Evolutionary conservation across 768 basidiomycete species (phyloP), one percentile per base, ranked within the genome.

Genomic region (Boletus bicolor): DNA sequence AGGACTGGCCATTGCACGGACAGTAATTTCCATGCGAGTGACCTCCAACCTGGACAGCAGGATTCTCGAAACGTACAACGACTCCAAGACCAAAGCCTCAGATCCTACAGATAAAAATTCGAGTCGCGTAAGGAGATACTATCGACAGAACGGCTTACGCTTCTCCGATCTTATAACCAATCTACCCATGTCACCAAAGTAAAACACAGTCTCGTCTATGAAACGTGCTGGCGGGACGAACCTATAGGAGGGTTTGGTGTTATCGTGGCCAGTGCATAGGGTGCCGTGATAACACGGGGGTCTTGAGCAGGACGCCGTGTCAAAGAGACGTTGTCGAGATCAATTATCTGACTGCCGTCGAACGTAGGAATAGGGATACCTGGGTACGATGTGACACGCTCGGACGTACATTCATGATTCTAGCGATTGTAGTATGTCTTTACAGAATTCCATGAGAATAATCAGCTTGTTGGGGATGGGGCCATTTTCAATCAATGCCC

Each of bases 401-500:
- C 26, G 30, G 30, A 9, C 30, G 9, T 32, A 7, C 11, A 14
- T 8, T 10, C 30, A 11, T 4, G 30, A 7, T 14, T 14, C 32
- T 47, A 14, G 45, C 17, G 32, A 19, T 10, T 36, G 24, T 9
- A 47, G 26, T 2, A 24, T 8, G 21, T 38, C 52, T 21, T 21
- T n/a, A 4, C 14, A 26, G 26, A 21, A 39, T 41, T 24, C 36
- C 28, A 34, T 34, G 19, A 46, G 21, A n/a, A 38, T 21, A 14
- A 38, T 32, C 5, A 28, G 26, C 42, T 44, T 55, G 42, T 49
- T 55, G 47, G 42, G 17, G 49, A 15, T 12, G 32, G 32, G 32
- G 32, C 32, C 32, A 32, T 32, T 32, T 14, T 65, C 67, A 45
- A 79, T 89, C 63, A 71, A 79, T 54, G 79, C 86, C 60, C 82